These are phyloP conservation scores for Collybiopsis luxurians DNA, from an alignment of 768 basidiomycete genomes.

Conservation along the genomic window DNA sequence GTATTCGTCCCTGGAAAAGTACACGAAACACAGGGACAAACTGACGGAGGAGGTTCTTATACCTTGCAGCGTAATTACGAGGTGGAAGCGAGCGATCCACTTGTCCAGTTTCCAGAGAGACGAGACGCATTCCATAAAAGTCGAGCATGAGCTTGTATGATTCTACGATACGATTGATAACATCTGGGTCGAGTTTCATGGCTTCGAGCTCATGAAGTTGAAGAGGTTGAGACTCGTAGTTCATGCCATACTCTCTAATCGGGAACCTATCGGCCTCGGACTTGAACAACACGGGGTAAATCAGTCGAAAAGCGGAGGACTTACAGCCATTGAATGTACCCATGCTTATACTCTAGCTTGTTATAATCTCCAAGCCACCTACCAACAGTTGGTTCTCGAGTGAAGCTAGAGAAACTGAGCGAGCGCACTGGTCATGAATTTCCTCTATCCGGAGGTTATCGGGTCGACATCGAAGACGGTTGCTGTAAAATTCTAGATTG, in stretches of 20 bases:
- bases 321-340: constrained; percentile 79
- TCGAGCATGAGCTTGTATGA: constrained; percentile 77
- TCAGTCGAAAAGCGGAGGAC: constrained; percentile 24
- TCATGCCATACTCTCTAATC: constrained; percentile 73
- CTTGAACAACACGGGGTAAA: not conserved
- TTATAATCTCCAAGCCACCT: constrained; percentile 68
- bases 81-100: constrained; percentile 50
- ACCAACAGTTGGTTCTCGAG: too few relatives aligned
- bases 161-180: constrained; percentile 47
- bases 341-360: constrained; percentile 65
- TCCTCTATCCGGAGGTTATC: constrained; percentile 62
- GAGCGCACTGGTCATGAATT: constrained; percentile 53
- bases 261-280: constrained; percentile 51
- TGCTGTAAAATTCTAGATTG: constrained; percentile 65
- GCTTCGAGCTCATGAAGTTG: constrained; percentile 59
- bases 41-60: constrained; percentile 67
- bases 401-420: too few relatives aligned
- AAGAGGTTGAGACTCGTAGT: constrained; percentile 62
- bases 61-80: constrained; percentile 50
- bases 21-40: constrained; percentile 11
- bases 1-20: not conserved
- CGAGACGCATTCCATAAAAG: constrained; percentile 75
- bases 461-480: constrained; percentile 53
- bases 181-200: constrained; percentile 49
- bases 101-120: constrained; percentile 56